Conservation (phyloP, 345 rosid genomes). For the Eucalyptus polyanthemos region DNA sequence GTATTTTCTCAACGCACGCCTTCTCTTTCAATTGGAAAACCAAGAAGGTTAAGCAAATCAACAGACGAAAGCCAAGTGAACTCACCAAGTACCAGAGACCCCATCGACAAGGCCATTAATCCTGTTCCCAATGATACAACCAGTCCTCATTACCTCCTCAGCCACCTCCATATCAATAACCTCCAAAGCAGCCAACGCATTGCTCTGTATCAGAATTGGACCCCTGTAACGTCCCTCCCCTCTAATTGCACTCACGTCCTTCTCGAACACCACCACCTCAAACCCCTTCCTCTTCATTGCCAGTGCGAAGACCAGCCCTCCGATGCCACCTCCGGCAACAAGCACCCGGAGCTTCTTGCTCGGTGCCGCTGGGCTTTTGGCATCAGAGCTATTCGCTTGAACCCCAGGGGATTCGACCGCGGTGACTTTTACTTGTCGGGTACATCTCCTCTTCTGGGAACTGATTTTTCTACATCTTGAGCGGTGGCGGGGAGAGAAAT, state of each 20-base stretch:
- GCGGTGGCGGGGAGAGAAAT: constrained; percentile 20
- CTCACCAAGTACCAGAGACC: constrained; percentile 85
- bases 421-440: constrained; percentile 30
- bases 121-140: constrained; percentile 89
- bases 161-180: constrained; percentile 82
- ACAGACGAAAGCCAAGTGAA: not conserved
- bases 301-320: constrained; percentile 80
- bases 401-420: constrained; percentile 8
- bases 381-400: not conserved
- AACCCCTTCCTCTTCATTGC: constrained; percentile 85
- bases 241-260: constrained; percentile 77
- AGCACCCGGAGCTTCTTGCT: constrained; percentile 47
- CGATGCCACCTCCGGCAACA: constrained; percentile 93
- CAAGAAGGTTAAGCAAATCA: not conserved
- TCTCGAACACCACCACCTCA: constrained; percentile 83
- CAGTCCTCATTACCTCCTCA: constrained; percentile 71
- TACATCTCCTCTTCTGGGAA: not conserved
- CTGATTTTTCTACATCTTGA: constrained; percentile 3
- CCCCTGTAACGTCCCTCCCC: constrained; percentile 97
- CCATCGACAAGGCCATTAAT: constrained; percentile 94
- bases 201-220: constrained; percentile 95
- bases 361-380: not conserved
- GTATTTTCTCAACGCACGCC: not conserved
- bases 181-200: constrained; percentile 94
- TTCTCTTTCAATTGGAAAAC: not conserved